These are phyloP conservation scores for Cajanus cajan DNA, from an alignment of 306 rosid genomes.

Conservation along the genomic window DNA sequence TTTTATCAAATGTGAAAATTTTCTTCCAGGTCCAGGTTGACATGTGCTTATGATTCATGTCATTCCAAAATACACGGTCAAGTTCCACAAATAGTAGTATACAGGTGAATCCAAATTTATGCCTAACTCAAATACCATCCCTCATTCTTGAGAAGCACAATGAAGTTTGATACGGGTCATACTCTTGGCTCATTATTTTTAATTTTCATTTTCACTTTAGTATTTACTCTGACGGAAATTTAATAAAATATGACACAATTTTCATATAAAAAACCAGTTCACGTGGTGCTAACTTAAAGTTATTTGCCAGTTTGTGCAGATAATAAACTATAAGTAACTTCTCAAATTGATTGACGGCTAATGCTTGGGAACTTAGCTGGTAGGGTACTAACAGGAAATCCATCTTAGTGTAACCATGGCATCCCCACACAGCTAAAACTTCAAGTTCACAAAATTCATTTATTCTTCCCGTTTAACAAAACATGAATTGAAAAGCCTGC, in stretches of 20 bases:
- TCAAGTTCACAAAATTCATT: not conserved
- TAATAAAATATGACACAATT: not conserved
- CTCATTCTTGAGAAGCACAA: not conserved
- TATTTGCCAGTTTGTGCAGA: not conserved
- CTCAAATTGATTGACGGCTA: not conserved
- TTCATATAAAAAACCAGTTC: not conserved
- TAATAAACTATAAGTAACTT: not conserved
- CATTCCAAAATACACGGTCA: not conserved
- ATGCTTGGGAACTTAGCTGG: not conserved
- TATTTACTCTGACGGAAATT: not conserved
- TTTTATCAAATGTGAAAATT: not conserved
- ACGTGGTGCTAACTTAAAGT: not conserved
- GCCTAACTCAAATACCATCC: not conserved
- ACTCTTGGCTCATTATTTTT: not conserved
- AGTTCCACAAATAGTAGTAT: not conserved
- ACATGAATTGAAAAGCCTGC: conserved; percentile 4
- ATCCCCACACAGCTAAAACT: not conserved
- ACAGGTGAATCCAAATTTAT: not conserved
- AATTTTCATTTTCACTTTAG: not conserved
- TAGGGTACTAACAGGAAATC: not conserved
- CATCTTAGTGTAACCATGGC: not conserved
- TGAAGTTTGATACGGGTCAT: not conserved
- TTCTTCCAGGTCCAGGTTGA: not conserved
- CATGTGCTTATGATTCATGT: not conserved
- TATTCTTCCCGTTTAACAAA: not conserved